Evolutionary conservation across 2,329 filamentous ascomycete species (phyloP), one percentile per base, ranked within the genome.

Genomic region (Fusarium kyushuense): DNA sequence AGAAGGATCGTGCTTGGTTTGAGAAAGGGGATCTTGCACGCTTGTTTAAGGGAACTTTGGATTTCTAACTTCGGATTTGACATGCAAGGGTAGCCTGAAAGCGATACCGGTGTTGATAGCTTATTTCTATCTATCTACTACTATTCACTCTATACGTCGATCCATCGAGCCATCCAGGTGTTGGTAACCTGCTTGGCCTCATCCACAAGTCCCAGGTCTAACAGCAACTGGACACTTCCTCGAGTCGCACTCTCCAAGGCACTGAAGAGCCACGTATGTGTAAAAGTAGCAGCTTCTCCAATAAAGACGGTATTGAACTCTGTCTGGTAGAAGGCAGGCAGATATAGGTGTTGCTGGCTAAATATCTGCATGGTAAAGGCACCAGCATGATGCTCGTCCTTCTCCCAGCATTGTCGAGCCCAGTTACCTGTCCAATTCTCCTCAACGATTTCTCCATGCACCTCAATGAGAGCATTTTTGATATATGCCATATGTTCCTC

Each of bases 131-230:
- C n/a, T n/a, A n/a, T n/a, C n/a, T n/a, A n/a, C n/a, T n/a, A n/a
- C n/a, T n/a, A n/a, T n/a, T n/a, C n/a, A n/a, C n/a, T n/a, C n/a
- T 58, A 58, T 5, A 60, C 23, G 2, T 61, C 36, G 23, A 77
- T 86, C 86, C 86, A 89, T 43, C 86, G 79, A 4, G 84, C 86
- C 86, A 89, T 89, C 86, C 87, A 89, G 4, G 80, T 82, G 19
- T 84, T 75, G 1, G 84, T 83, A 25, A 88, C 76, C 61, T 82
- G 72, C 77, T 89, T 89, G 0, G 87, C 87, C 75, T 89, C 87
- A 74, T 89, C 87, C 2, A 89, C 86, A 23, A 89, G 70, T 0
- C 87, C 87, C 73, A 88, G 58, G 33, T 83, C 82, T 45, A 86
- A 74, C 69, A 89, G 71, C 59, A 89, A 57, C 72, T 89, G 87